Conservation (phyloP, 306 rosid genomes). For the Trifolium repens region DNA sequence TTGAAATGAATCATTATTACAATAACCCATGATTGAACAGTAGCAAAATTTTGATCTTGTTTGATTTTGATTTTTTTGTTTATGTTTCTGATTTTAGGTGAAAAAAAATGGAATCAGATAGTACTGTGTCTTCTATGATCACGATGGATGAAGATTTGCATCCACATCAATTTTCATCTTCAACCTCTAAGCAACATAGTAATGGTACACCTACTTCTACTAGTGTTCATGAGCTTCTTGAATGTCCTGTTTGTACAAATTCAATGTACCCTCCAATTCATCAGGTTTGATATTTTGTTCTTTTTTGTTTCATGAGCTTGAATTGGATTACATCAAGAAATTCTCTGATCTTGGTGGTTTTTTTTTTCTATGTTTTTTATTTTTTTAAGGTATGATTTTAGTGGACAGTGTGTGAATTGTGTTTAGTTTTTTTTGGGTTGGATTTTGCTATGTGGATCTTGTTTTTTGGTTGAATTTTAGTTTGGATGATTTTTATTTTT, state of each 20-base stretch:
- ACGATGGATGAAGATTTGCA: constrained; percentile 62
- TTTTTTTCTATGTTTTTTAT: neutral
- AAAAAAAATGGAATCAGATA: constrained; percentile 58
- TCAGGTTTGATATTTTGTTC: constrained; percentile 54
- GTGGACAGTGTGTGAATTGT: neutral
- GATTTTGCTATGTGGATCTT: constrained; percentile 33
- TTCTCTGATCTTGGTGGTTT: constrained; percentile 6
- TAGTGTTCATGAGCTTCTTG: constrained; percentile 80
- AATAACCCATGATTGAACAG: constrained; percentile 21
- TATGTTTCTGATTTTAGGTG: constrained; percentile 29
- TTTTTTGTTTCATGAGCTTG: constrained; percentile 28
- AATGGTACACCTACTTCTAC: constrained; percentile 53
- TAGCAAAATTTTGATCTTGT: constrained; percentile 12
- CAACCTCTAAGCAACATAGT: constrained; percentile 58
- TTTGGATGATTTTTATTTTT: neutral
- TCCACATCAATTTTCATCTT: constrained; percentile 55
- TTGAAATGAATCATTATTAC: neutral
- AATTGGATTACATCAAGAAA: constrained; percentile 23
- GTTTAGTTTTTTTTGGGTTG: constrained; percentile 10
- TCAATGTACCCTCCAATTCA: constrained; percentile 89
- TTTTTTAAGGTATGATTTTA: constrained; percentile 1
- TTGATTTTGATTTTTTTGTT: neutral
- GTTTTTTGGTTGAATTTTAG: constrained; percentile 28
- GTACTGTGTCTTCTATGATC: constrained; percentile 53
- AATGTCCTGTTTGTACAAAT: constrained; percentile 82